Percentiles rank a stretch among this genome's conserved stretches.
These are phyloP conservation scores for Komagataella kurtzmanii DNA, from an alignment of 805 yeast genomes.

Conservation along the genomic window DNA sequence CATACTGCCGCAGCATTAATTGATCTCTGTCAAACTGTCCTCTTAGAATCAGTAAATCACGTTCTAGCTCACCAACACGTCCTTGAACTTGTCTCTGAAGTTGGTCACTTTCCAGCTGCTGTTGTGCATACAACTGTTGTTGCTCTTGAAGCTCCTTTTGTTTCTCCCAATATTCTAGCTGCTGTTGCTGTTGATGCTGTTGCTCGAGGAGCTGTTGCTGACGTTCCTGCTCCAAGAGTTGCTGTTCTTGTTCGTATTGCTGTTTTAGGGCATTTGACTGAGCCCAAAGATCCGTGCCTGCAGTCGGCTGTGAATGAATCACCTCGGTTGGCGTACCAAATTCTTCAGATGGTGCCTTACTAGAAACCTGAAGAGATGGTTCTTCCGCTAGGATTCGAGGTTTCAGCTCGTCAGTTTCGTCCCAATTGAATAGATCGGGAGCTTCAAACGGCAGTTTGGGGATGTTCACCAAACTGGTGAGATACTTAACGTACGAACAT, in stretches of 20 bases:
- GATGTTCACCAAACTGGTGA: slow-evolving; percentile 68
- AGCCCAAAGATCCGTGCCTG: slow-evolving; percentile 29
- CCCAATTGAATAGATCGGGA: slow-evolving; percentile 40
- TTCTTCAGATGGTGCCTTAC: slow-evolving; percentile 12
- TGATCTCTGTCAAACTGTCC: slow-evolving; percentile 84
- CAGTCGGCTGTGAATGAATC: slow-evolving; percentile 36
- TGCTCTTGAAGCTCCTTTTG: slow-evolving; percentile 62
- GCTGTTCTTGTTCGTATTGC: slow-evolving; percentile 45
- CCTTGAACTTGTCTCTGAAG: slow-evolving; percentile 65
- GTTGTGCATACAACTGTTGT: slow-evolving; percentile 59
- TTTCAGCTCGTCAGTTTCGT: slow-evolving; percentile 24
- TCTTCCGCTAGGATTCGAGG: slow-evolving; percentile 8
- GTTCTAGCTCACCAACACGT: slow-evolving; percentile 67
- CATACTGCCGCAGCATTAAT: slow-evolving; percentile 73
- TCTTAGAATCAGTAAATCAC: slow-evolving; percentile 59
- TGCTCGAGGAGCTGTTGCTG: slow-evolving; percentile 55
- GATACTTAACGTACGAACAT: slow-evolving; percentile 70
- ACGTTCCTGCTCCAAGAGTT: slow-evolving; percentile 42
- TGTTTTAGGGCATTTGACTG: slow-evolving; percentile 24
- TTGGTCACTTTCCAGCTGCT: slow-evolving; percentile 54
- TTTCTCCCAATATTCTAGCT: slow-evolving; percentile 61
- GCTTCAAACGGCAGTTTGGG: slow-evolving; percentile 52
- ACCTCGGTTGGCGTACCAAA: slow-evolving; percentile 30
- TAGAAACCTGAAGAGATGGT: slow-evolving; percentile 9
- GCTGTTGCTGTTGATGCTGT: slow-evolving; percentile 53